Conservation (phyloP, 495 filamentous ascomycete species). For the Penicillium waksmanii region DNA sequence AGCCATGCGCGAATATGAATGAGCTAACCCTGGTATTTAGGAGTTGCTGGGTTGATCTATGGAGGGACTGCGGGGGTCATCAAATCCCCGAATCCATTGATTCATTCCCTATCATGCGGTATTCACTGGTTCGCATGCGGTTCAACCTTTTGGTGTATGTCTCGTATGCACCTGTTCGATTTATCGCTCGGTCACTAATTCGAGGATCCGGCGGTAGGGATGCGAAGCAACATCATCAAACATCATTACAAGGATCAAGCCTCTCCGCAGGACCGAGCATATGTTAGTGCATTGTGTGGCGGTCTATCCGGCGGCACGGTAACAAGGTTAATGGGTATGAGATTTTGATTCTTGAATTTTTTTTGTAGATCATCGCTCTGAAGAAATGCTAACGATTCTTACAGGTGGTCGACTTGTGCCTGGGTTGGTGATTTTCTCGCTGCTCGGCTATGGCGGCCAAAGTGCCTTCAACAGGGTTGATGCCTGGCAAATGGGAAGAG, state of each 20-base stretch:
- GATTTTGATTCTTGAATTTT: neutral
- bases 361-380: neutral
- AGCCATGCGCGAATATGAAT: slow-evolving; percentile 4
- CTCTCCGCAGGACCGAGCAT: slow-evolving; percentile 56
- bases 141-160: slow-evolving; percentile 74
- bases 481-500: slow-evolving; percentile 44
- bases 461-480: slow-evolving; percentile 59
- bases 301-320: slow-evolving; percentile 66
- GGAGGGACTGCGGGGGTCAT: slow-evolving; percentile 72
- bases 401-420: slow-evolving; percentile 58
- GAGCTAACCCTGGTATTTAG: slow-evolving; percentile 41
- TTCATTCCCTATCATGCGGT: slow-evolving; percentile 74
- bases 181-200: slow-evolving; percentile 11
- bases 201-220: slow-evolving; percentile 30
- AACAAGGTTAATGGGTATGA: slow-evolving; percentile 66
- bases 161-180: slow-evolving; percentile 2
- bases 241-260: slow-evolving; percentile 52
- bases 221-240: slow-evolving; percentile 45
- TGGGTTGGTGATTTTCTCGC: slow-evolving; percentile 63
- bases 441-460: slow-evolving; percentile 65
- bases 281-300: slow-evolving; percentile 69
- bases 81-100: slow-evolving; percentile 61
- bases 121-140: slow-evolving; percentile 82
- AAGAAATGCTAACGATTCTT: slow-evolving; percentile 11
- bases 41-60: slow-evolving; percentile 68